Evolutionary conservation across 192 early-diverging fungal genomes (phyloP), one percentile per base, ranked within the genome.

Genomic region (Umbelopsis sp.): DNA sequence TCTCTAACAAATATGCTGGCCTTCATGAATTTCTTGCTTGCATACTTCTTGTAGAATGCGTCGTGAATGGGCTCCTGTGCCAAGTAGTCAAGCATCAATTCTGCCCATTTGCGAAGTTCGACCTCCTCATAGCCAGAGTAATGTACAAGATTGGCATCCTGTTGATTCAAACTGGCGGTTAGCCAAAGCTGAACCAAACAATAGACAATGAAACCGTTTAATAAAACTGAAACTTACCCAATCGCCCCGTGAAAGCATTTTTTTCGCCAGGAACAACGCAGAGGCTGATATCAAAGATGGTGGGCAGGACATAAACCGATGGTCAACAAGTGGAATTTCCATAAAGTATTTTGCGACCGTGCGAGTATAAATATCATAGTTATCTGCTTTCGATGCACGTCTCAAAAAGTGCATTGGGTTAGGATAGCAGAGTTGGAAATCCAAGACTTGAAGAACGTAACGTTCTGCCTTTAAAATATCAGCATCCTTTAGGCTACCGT

Each of bases 281-380:
- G 95, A 91, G 10, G 91, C 94, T 17, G 96, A 93, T 34, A 94
- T 80, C 66, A 81, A 74, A 34, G 93, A 95, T 0, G 96, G 92
- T 24, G 89, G 70, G 36, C 72, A 86, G 24, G 69, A 65, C 44
- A 99, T 77, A 68, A 97, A 92, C 25, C 86, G 82, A 71, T 96
- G 88, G 77, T 98, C 96, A 45, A 98, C 74, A 12, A 96, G 82
- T 24, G 94, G 87, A 14, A 99, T 88, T 81, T 99, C 97, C 94
- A 98, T 93, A 50, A 98, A 84, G 71, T 96, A 99, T 81, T 99
- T 98, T 26, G 94, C 96, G 20, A 98, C 75, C 1, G 93, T 95
- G 51, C 97, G 90, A 16, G 94, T 93, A 79, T 96, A 92, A 66
- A 93, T 87, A 74, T 97, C 91, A 81, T 96, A 97, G 70, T 90